These are phyloP conservation scores for Paramecium sonneborni DNA, from an alignment of 73 alveolate genomes.

Conservation along the genomic window DNA sequence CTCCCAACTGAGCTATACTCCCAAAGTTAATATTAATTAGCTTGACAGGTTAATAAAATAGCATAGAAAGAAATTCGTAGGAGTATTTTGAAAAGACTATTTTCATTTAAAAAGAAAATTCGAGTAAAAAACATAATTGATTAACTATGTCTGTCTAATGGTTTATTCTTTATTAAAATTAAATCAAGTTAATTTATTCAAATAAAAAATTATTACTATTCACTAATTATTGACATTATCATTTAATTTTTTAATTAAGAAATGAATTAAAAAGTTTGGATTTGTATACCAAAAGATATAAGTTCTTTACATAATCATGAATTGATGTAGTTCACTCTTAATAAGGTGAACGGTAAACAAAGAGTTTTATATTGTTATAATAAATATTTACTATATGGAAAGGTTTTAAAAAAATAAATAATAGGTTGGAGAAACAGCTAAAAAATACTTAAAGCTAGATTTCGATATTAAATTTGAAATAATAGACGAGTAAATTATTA, in stretches of 20 bases:
- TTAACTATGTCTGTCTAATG: neutral
- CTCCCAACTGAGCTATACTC: slow-evolving; percentile 73
- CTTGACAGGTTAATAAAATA: neutral
- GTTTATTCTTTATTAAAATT: neutral
- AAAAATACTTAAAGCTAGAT: neutral
- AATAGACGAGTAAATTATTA: neutral
- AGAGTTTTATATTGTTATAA: neutral
- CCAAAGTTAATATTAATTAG: slow-evolving; percentile 23
- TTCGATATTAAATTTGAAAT: neutral
- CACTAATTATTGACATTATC: neutral
- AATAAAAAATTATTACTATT: neutral
- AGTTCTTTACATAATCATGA: neutral
- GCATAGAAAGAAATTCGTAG: neutral
- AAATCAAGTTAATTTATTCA: neutral
- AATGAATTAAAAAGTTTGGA: neutral
- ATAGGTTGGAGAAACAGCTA: neutral
- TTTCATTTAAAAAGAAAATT: neutral
- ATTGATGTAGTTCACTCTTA: neutral
- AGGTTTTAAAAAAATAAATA: neutral
- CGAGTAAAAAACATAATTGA: neutral
- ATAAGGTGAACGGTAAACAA: neutral
- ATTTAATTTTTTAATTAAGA: neutral
- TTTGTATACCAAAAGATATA: neutral
- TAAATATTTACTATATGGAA: neutral
- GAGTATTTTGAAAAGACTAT: neutral